Evolutionary conservation across 2,329 filamentous ascomycete genomes (phyloP).

Genomic region (Phialophora tarda): DNA sequence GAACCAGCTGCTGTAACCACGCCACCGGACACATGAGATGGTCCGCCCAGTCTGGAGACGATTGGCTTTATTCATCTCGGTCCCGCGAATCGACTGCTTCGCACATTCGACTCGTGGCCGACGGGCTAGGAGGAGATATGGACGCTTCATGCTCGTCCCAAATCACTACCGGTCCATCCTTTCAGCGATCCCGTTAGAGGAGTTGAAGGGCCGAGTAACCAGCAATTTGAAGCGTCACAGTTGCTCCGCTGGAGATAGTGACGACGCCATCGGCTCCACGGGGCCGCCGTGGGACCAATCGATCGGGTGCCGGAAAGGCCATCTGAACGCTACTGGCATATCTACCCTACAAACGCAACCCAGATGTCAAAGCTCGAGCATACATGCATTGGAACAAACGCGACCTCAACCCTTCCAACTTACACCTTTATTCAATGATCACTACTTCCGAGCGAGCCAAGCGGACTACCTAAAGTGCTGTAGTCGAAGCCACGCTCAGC

Average conservation of each 20-base stretch:
- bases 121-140: too few species aligned
- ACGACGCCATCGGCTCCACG: not conserved
- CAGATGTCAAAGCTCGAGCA: not conserved
- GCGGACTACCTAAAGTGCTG: not conserved
- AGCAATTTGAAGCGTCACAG: not conserved
- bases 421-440: not conserved
- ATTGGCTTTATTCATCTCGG: not conserved
- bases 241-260: not conserved
- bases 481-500: not conserved
- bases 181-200: not conserved
- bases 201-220: not conserved
- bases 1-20: slow-evolving; percentile 10
- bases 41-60: too few species aligned
- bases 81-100: not conserved
- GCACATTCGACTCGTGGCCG: too few species aligned
- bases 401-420: not conserved
- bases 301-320: not conserved
- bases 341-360: not conserved
- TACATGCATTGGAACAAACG: not conserved
- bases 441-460: not conserved
- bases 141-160: not conserved
- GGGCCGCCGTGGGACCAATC: not conserved
- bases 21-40: slow-evolving; percentile 28
- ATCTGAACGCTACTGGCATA: not conserved
- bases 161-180: not conserved